These are phyloP conservation scores for Hibiscus syriacus DNA, from an alignment of 345 rosid species.

Conservation along the genomic window DNA sequence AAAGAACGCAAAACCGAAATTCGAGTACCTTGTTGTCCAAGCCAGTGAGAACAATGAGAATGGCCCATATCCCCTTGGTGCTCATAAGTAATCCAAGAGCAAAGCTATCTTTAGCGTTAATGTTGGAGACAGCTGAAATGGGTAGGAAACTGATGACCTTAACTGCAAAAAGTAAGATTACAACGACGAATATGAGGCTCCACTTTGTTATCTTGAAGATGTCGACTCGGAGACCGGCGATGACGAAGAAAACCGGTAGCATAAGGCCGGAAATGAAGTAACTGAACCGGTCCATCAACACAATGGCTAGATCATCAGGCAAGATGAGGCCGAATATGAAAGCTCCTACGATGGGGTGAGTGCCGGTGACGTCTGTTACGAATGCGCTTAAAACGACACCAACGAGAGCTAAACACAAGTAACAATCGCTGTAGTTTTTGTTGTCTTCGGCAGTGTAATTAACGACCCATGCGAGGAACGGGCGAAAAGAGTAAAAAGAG, in stretches of 20 bases:
- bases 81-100: conserved; percentile 82
- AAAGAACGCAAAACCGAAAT: not conserved
- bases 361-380: conserved; percentile 78
- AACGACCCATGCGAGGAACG: conserved; percentile 53
- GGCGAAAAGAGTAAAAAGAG: conserved; percentile 54
- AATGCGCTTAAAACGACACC: conserved; percentile 84
- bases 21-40: conserved; percentile 66
- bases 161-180: conserved; percentile 46
- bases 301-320: conserved; percentile 78
- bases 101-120: conserved; percentile 65
- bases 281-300: conserved; percentile 77
- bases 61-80: conserved; percentile 84
- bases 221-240: conserved; percentile 72
- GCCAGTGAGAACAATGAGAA: conserved; percentile 84
- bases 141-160: conserved; percentile 57
- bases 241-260: conserved; percentile 82
- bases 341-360: conserved; percentile 87
- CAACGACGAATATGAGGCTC: conserved; percentile 36
- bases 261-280: conserved; percentile 90
- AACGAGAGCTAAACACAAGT: conserved; percentile 65
- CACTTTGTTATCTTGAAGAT: conserved; percentile 40
- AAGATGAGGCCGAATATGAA: conserved; percentile 79
- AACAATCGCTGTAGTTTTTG: conserved; percentile 54
- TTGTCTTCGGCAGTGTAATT: conserved; percentile 61
- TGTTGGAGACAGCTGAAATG: conserved; percentile 40